Conservation (phyloP, 148 eudicot species). For the Fagopyrum tataricum region DNA sequence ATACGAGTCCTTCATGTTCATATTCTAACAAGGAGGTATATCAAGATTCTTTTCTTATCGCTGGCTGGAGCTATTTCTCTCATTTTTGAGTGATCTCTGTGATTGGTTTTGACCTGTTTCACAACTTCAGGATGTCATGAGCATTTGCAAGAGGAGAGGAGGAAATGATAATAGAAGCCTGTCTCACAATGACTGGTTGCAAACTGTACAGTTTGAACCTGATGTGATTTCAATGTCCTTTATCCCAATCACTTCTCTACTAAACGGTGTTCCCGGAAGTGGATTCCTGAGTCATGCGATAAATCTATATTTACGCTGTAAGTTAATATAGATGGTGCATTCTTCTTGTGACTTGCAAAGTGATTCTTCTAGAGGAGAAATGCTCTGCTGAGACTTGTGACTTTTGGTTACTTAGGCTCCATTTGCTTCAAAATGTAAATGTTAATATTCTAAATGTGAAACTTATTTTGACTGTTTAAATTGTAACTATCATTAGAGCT, state of each 20-base stretch:
- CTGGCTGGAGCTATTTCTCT: slow-evolving; percentile 10
- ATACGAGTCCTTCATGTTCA: slow-evolving; percentile 70
- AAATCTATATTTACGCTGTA: slow-evolving; percentile 92
- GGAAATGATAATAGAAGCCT: slow-evolving; percentile 60
- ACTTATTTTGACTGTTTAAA: too few species aligned
- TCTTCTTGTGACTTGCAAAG: not conserved
- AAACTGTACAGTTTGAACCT: slow-evolving; percentile 77
- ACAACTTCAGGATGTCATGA: slow-evolving; percentile 52
- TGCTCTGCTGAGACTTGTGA: not conserved
- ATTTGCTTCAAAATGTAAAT: not conserved
- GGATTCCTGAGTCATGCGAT: slow-evolving; percentile 98
- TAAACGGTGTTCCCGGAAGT: slow-evolving; percentile 93
- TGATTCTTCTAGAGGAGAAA: too few species aligned
- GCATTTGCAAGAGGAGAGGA: slow-evolving; percentile 93
- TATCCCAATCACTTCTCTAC: slow-evolving; percentile 85
- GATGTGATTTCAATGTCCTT: slow-evolving; percentile 95
- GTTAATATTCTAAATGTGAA: too few species aligned
- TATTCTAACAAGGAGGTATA: slow-evolving; percentile 83
- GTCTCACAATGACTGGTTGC: slow-evolving; percentile 79
- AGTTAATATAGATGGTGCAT: slow-evolving; percentile 22
- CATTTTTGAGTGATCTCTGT: not conserved
- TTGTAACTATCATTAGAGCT: too few species aligned
- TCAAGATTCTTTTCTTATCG: slow-evolving; percentile 11
- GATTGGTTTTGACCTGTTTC: not conserved
- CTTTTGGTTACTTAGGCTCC: not conserved